Conservation (phyloP, 768 basidiomycete species). For the Termitomyces sp. region DNA sequence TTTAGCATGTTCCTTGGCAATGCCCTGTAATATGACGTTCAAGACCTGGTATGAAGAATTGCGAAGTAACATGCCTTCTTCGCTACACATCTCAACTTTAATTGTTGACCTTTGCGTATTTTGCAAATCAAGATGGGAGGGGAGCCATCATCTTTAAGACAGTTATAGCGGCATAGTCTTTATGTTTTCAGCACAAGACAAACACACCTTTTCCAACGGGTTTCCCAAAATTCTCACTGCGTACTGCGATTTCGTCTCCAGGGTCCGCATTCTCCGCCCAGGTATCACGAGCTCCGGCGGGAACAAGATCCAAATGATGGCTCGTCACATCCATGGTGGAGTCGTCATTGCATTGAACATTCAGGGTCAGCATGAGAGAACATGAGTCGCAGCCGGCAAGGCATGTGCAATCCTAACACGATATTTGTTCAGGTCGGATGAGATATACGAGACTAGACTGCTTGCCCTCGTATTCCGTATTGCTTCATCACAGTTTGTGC, state of each 20-base stretch:
- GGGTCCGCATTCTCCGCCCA: conserved; percentile 26
- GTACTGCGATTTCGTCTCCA: conserved; percentile 72
- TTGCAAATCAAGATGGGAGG: conserved; percentile 84
- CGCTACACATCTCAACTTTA: conserved; percentile 80
- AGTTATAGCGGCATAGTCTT: background rate
- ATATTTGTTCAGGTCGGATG: background rate
- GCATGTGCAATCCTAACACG: conserved; percentile 84
- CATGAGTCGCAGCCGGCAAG: conserved; percentile 80
- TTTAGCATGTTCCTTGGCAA: conserved; percentile 98
- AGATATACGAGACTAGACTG: conserved; percentile 7
- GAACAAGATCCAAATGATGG: conserved; percentile 67
- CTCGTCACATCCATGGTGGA: conserved; percentile 85
- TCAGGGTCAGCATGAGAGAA: conserved; percentile 76
- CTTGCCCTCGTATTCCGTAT: conserved; percentile 74
- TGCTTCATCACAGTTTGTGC: conserved; percentile 83
- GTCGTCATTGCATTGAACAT: conserved; percentile 68
- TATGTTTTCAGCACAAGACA: background rate
- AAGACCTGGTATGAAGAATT: background rate
- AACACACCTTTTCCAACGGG: conserved; percentile 76
- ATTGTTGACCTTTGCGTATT: conserved; percentile 90
- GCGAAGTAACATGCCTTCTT: conserved; percentile 66
- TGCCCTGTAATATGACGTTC: conserved; percentile 52
- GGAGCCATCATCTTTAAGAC: conserved; percentile 46
- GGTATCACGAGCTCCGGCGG: conserved; percentile 22
- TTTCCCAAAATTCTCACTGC: conserved; percentile 69